These are phyloP conservation scores for Cerrena zonata DNA, from an alignment of 1,284 basidiomycete species.

Conservation along the genomic window DNA sequence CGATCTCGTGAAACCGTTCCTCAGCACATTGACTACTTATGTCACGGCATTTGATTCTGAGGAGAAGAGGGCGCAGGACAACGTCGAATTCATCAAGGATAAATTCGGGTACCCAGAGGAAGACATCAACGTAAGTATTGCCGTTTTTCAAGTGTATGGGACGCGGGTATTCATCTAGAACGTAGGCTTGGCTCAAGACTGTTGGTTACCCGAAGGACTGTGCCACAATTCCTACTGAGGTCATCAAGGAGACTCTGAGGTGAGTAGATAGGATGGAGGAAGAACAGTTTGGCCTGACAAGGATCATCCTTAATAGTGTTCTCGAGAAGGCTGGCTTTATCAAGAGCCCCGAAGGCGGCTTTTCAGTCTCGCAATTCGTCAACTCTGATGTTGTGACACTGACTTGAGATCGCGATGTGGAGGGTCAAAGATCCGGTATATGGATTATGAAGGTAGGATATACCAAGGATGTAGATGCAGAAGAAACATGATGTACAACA, in stretches of 20 bases:
- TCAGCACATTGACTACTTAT: constrained; percentile 57
- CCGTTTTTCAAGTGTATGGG: neutral
- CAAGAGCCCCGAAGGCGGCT: constrained; percentile 51
- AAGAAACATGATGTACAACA: constrained; percentile 2
- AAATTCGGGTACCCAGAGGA: constrained; percentile 78
- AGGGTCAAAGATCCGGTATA: neutral
- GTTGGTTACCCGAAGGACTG: constrained; percentile 73
- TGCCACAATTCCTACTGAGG: constrained; percentile 51
- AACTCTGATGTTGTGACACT: constrained; percentile 43
- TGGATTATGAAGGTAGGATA: neutral
- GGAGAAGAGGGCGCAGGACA: constrained; percentile 51
- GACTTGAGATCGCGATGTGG: neutral
- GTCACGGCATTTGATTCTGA: constrained; percentile 66
- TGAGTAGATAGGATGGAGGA: constrained; percentile 31
- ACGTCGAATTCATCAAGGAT: constrained; percentile 71
- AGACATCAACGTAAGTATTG: constrained; percentile 59
- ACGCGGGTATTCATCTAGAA: neutral
- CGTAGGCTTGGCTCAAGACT: constrained; percentile 74
- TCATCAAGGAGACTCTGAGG: constrained; percentile 68
- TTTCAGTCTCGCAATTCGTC: constrained; percentile 58
- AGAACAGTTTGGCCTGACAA: neutral
- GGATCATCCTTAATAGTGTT: constrained; percentile 40
- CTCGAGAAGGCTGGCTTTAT: constrained; percentile 75
- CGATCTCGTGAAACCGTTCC: constrained; percentile 53
- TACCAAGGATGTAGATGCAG: neutral